Evolutionary conservation across 148 eudicot species (phyloP).

Genomic region (Nyssa sinensis): DNA sequence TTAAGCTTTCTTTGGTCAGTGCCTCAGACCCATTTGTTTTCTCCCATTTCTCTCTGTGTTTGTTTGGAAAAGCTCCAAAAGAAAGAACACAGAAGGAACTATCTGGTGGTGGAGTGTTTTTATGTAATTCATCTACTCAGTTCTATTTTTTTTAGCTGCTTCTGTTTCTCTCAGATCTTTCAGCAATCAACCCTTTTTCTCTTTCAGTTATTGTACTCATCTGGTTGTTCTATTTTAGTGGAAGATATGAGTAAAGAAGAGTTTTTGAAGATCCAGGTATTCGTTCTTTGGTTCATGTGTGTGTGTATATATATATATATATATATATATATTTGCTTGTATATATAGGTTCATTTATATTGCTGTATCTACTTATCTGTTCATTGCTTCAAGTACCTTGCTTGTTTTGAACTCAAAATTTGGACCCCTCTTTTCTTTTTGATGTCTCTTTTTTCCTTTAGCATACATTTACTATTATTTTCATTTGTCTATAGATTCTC

Average conservation of each 20-base stretch:
- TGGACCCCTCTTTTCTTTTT: not conserved
- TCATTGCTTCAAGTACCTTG: conserved; percentile 13
- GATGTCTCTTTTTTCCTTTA: not conserved
- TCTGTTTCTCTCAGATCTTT: conserved; percentile 36
- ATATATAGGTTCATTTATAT: not conserved
- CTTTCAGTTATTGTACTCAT: not conserved
- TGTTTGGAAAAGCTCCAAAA: conserved; percentile 5
- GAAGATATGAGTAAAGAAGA: conserved; percentile 82
- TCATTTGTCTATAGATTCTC: not conserved
- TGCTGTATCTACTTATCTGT: not conserved
- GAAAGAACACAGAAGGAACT: not conserved
- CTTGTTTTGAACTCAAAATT: conserved; percentile 22
- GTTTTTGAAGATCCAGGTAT: conserved; percentile 89
- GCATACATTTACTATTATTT: not conserved
- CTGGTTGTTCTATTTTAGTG: not conserved
- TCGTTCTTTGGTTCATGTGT: not conserved
- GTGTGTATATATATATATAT: not conserved
- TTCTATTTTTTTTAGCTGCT: not conserved
- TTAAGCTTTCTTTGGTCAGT: conserved; percentile 12
- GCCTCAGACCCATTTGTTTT: conserved; percentile 17
- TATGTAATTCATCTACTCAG: not conserved
- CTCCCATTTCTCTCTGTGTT: conserved; percentile 14
- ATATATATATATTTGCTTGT: not conserved
- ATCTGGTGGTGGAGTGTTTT: not conserved
- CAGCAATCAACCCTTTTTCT: not conserved